phyloP scores from a whole-genome alignment of 2,329 filamentous ascomycete genomes.

The Arthrobotrys sphaeroides region DNA sequence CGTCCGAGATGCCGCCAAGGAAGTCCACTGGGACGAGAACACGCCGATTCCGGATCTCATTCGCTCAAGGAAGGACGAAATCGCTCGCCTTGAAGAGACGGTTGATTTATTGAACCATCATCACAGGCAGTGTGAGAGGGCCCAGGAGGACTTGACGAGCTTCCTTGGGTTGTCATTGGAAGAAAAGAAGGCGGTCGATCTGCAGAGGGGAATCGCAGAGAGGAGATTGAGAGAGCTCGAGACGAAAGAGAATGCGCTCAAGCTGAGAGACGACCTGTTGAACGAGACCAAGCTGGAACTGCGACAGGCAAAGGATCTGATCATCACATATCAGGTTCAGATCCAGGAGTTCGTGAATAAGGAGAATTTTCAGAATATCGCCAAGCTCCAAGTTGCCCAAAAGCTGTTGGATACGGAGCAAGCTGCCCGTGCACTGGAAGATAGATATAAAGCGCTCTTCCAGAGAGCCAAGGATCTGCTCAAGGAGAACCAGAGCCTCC shows the following conservation, averaged over 20 bases:
- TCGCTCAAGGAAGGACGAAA: neutral
- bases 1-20: neutral
- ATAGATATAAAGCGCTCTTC: neutral
- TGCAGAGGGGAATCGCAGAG: neutral
- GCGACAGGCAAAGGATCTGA: neutral
- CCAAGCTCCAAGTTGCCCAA: neutral
- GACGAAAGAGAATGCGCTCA: neutral
- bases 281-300: neutral
- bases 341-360: constrained; percentile 21
- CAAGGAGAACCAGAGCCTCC: neutral
- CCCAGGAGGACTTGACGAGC: neutral
- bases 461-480: neutral
- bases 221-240: neutral
- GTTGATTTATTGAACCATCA: neutral
- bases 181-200: neutral
- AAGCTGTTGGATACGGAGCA: neutral
- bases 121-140: neutral
- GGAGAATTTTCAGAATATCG: neutral
- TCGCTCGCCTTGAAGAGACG: neutral
- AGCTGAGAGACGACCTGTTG: neutral
- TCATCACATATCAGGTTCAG: constrained; percentile 3
- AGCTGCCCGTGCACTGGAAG: neutral
- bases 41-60: neutral
- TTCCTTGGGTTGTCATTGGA: neutral
- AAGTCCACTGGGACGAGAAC: neutral